Evolutionary conservation across 768 basidiomycete species (phyloP).

Genomic region (Asterophora lycoperdoides): DNA sequence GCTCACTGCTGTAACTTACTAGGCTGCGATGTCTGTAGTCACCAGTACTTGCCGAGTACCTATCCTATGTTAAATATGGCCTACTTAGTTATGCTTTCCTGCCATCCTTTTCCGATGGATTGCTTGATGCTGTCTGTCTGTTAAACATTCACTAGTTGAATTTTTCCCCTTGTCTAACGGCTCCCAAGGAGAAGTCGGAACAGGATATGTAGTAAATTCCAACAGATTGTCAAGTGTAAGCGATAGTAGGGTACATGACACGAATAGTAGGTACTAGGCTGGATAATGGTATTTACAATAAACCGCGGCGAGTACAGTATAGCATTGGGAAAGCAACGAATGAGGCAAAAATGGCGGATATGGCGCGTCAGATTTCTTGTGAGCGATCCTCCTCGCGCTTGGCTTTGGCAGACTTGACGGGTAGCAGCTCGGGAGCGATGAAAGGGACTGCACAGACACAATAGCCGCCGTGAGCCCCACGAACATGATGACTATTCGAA

Average conservation of each 20-base stretch:
- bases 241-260: too few relatives aligned
- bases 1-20: background rate
- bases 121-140: background rate
- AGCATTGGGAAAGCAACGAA: too few relatives aligned
- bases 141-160: too few relatives aligned
- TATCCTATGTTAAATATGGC: background rate
- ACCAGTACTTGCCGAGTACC: background rate
- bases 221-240: too few relatives aligned
- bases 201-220: too few relatives aligned
- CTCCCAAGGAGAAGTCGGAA: too few relatives aligned
- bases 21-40: background rate
- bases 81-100: conserved; percentile 5
- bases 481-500: conserved; percentile 35
- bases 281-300: too few relatives aligned
- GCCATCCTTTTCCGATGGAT: background rate
- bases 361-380: conserved; percentile 8
- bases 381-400: conserved; percentile 7
- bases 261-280: too few relatives aligned
- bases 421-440: conserved; percentile 19
- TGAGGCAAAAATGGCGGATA: too few relatives aligned
- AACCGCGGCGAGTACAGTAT: too few relatives aligned
- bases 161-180: too few relatives aligned
- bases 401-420: conserved; percentile 1
- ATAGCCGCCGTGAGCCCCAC: conserved; percentile 13
- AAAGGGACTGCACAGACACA: conserved; percentile 16